Conservation (phyloP, 1,284 basidiomycete genomes). For the Volvariella volvacea region DNA sequence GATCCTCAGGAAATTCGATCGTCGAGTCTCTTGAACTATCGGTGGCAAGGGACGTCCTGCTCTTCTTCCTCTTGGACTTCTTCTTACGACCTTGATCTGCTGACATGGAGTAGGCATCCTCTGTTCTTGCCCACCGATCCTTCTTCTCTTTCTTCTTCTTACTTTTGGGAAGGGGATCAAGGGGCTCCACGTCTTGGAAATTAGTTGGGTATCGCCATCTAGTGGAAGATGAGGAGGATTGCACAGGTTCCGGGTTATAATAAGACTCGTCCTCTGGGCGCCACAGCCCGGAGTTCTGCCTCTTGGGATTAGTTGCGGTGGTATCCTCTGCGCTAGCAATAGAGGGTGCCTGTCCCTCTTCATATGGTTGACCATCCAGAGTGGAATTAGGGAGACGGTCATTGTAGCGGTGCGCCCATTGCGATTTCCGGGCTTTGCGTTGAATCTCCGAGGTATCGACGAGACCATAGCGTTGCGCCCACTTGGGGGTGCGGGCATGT, state of each 20-base stretch:
- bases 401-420: slow-evolving; percentile 84
- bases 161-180: slow-evolving; percentile 31
- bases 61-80: slow-evolving; percentile 52
- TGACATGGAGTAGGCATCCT: slow-evolving; percentile 64
- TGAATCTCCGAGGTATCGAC: slow-evolving; percentile 72
- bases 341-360: slow-evolving; percentile 66
- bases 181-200: slow-evolving; percentile 57
- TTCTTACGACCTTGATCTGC: slow-evolving; percentile 48
- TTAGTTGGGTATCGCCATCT: slow-evolving; percentile 81
- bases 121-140: slow-evolving; percentile 77
- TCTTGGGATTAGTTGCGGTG: slow-evolving; percentile 16
- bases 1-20: slow-evolving; percentile 61
- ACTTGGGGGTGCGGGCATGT: slow-evolving; percentile 86
- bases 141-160: slow-evolving; percentile 71
- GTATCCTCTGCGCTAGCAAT: slow-evolving; percentile 36
- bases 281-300: slow-evolving; percentile 53
- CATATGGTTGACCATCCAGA: slow-evolving; percentile 65
- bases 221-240: slow-evolving; percentile 32
- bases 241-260: slow-evolving; percentile 40
- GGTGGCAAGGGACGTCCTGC: slow-evolving; percentile 35
- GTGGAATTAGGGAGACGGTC: slow-evolving; percentile 75
- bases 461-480: slow-evolving; percentile 87
- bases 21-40: slow-evolving; percentile 43
- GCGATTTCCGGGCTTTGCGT: slow-evolving; percentile 72
- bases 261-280: slow-evolving; percentile 64